Evolutionary conservation across 257 asterid species (phyloP).

Genomic region (Echites panduratus): DNA sequence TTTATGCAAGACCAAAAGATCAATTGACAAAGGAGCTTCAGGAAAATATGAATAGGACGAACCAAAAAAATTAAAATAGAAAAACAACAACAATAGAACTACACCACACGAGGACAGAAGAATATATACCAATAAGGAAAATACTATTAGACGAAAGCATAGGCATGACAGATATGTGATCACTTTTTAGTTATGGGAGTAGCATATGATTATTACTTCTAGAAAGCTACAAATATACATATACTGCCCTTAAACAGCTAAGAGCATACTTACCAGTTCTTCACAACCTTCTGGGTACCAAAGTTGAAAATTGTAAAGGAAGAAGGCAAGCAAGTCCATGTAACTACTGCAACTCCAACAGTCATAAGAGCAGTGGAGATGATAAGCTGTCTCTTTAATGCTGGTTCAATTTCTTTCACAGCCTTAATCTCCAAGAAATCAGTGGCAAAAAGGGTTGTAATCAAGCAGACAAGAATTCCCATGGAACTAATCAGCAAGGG

Average conservation of each 20-base stretch:
- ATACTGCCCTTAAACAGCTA: background rate
- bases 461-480: conserved; percentile 79
- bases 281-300: conserved; percentile 67
- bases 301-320: conserved; percentile 77
- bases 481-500: conserved; percentile 77
- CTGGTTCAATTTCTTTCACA: conserved; percentile 44
- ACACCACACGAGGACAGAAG: too few relatives aligned
- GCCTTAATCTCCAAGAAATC: conserved; percentile 39
- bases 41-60: too few relatives aligned
- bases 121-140: background rate
- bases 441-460: conserved; percentile 64
- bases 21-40: too few relatives aligned
- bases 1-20: too few relatives aligned
- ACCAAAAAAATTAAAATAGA: background rate
- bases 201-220: too few relatives aligned
- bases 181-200: background rate
- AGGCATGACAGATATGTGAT: background rate
- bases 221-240: background rate
- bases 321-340: conserved; percentile 71
- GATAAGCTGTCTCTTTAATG: conserved; percentile 67
- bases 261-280: conserved; percentile 34
- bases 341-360: conserved; percentile 59
- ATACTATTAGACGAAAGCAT: background rate
- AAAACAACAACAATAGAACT: background rate
- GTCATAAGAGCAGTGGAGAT: conserved; percentile 84